phyloP scores from a whole-genome alignment of 805 yeast species.

The Pichia eremophila region DNA sequence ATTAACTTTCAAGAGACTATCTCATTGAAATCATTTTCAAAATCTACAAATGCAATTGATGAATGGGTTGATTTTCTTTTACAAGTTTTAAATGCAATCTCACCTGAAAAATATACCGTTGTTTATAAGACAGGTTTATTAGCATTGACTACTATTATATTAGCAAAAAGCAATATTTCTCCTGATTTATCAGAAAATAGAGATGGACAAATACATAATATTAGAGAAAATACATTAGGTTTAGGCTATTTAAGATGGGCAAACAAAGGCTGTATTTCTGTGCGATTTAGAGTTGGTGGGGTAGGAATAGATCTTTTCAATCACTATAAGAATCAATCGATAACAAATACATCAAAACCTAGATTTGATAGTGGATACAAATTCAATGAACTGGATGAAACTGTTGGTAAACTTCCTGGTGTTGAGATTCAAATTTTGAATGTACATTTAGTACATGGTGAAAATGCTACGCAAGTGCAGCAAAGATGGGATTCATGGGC shows the following conservation, averaged over 20 bases:
- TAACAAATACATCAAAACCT: too few relatives aligned
- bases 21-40: constrained; percentile 35
- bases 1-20: constrained; percentile 43
- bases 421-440: constrained; percentile 32
- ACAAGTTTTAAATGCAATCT: constrained; percentile 13
- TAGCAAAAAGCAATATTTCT: constrained; percentile 20
- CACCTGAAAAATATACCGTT: constrained; percentile 22
- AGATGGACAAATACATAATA: constrained; percentile 29
- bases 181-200: constrained; percentile 13
- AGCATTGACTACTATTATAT: constrained; percentile 40
- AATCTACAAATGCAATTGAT: constrained; percentile 25
- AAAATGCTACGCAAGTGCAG: constrained; percentile 11
- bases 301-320: constrained; percentile 11
- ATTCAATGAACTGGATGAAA: constrained; percentile 5
- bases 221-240: constrained; percentile 38
- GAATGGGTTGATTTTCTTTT: constrained; percentile 26
- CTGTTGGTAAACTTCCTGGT: constrained; percentile 22
- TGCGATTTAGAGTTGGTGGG: constrained; percentile 33
- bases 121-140: constrained; percentile 39
- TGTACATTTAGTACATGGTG: constrained; percentile 48
- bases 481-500: constrained; percentile 12
- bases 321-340: neutral
- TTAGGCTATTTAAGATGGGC: constrained; percentile 56
- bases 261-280: constrained; percentile 49
- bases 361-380: too few relatives aligned